A percentile compares a stretch with the other conserved stretches of the same genome.
phyloP scores from a whole-genome alignment of 768 basidiomycete genomes.

The Rhizopogon roseolus region DNA sequence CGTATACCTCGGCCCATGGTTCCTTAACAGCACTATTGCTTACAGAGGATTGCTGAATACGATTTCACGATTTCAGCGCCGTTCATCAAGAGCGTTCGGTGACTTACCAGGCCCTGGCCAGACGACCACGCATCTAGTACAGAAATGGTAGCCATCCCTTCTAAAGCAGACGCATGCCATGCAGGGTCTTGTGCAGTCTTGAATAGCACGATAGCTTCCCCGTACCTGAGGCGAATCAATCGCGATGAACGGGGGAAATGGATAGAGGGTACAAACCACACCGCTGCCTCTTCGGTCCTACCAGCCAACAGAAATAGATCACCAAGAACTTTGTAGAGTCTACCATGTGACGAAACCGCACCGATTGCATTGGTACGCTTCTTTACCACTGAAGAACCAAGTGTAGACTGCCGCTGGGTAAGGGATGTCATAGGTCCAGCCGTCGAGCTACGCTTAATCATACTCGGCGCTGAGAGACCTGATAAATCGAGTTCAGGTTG shows the following conservation, averaged over 20 bases:
- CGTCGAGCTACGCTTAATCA: conserved; percentile 54
- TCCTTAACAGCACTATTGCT: conserved; percentile 43
- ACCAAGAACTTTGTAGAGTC: conserved; percentile 83
- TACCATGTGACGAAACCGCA: conserved; percentile 73
- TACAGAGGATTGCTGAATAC: conserved; percentile 49
- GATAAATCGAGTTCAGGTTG: conserved; percentile 45
- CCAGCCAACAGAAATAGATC: conserved; percentile 89
- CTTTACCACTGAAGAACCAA: conserved; percentile 40
- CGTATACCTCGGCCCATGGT: conserved; percentile 71
- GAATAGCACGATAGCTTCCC: conserved; percentile 77
- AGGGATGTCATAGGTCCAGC: conserved; percentile 27
- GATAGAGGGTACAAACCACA: conserved; percentile 53
- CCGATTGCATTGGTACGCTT: conserved; percentile 63
- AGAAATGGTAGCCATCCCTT: conserved; percentile 76
- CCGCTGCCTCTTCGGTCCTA: conserved; percentile 72
- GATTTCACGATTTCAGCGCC: conserved; percentile 15
- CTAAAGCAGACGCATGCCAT: conserved; percentile 88
- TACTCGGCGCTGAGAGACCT: conserved; percentile 21
- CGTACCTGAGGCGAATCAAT: conserved; percentile 54
- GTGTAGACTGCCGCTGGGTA: conserved; percentile 45
- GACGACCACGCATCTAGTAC: conserved; percentile 83
- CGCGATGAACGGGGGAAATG: conserved; percentile 4
- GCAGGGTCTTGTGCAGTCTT: conserved; percentile 69
- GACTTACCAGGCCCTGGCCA: conserved; percentile 65
- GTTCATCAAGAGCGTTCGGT: conserved; percentile 2